Base-by-base conservation (phyloP, 2,329 filamentous ascomycete genomes). In the Xylaria sp. region DNA sequence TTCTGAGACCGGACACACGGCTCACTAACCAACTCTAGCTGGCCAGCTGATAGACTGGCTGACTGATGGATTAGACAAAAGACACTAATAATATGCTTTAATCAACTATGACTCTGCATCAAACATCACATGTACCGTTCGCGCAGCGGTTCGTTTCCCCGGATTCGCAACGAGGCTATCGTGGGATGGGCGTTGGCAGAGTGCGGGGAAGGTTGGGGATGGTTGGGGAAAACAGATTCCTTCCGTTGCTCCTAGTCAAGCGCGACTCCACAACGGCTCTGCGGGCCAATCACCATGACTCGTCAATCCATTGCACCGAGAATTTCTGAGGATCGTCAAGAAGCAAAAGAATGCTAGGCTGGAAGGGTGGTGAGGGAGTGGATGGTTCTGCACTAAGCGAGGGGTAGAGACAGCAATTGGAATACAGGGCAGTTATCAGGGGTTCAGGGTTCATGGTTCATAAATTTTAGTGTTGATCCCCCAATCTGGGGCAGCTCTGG, bases 211-310 rank as follows among this genome's bases (percentile, higher is more conserved):
- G 25, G 7, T 43, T 69, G 62, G 63, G 43, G 58, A 49, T 46
- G 54, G 13, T 57, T 66, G 62, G 66, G 67, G 67, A 63, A 58
- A 58, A 5, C 31, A 39, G 25, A 63, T 55, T 69, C 58, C 67
- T 66, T 69, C 63, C 63, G 67, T 66, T 69, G 62, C 67, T 62
- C 67, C 63, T 66, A 66, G 67, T 51, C 54, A 62, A 64, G 41
- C 23, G 5, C 23, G 46, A 54, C 66, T 18, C 66, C 62, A 36
- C 25, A 62, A 28, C 54, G 20, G 46, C 46, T 48, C 36, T 10
- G n/a, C 13, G 8, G 41, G 36, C 67, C 67, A 69, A 69, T 66
- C 28, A 49, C 20, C 52, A 31, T 36, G 12, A 15, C 31, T 18
- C 15, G 25, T 46, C 46, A 62, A 55, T 62, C 67, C 67, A 46